These are phyloP conservation scores for Pyropia haitanensis DNA, from an alignment of 23 red algal genomes.

Conservation along the genomic window DNA sequence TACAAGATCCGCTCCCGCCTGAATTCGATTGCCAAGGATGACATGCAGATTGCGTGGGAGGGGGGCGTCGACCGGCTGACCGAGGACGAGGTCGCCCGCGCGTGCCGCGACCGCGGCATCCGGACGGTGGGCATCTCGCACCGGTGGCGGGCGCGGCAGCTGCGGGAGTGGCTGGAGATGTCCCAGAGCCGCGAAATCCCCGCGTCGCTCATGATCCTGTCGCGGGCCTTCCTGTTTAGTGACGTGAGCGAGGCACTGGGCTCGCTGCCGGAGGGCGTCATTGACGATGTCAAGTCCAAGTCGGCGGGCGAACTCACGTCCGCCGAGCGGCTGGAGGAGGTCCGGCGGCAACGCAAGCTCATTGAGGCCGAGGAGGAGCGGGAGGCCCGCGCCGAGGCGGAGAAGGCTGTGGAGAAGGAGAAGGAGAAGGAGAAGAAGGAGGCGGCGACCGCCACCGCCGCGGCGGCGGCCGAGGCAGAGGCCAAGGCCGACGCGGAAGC, in stretches of 20 bases:
- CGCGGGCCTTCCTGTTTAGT: slow-evolving; percentile 84
- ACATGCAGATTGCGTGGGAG: slow-evolving; percentile 99
- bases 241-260: slow-evolving; percentile 66
- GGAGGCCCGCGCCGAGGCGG: slow-evolving; percentile 44
- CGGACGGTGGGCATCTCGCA: slow-evolving; percentile 39
- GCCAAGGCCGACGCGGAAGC: slow-evolving; percentile 11
- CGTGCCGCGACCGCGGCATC: slow-evolving; percentile 93
- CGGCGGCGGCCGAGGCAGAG: neutral
- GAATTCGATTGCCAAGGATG: slow-evolving; percentile 88
- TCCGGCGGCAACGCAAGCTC: slow-evolving; percentile 68
- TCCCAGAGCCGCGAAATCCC: slow-evolving; percentile 91
- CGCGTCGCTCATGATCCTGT: slow-evolving; percentile 79
- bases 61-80: slow-evolving; percentile 79
- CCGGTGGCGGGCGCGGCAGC: slow-evolving; percentile 31
- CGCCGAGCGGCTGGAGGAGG: slow-evolving; percentile 80
- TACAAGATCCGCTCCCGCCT: slow-evolving; percentile 71
- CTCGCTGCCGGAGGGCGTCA: slow-evolving; percentile 71
- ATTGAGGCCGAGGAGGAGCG: slow-evolving; percentile 73
- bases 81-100: slow-evolving; percentile 87
- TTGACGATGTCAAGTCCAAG: slow-evolving; percentile 73
- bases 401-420: slow-evolving; percentile 53
- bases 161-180: slow-evolving; percentile 89
- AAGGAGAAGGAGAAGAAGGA: slow-evolving; percentile 38
- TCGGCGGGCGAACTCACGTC: slow-evolving; percentile 41
- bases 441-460: slow-evolving; percentile 7